A percentile compares a stretch with the other conserved stretches of the same genome.
Evolutionary conservation across 2,329 filamentous ascomycete genomes (phyloP).

Genomic region (Diaporthe sp.): DNA sequence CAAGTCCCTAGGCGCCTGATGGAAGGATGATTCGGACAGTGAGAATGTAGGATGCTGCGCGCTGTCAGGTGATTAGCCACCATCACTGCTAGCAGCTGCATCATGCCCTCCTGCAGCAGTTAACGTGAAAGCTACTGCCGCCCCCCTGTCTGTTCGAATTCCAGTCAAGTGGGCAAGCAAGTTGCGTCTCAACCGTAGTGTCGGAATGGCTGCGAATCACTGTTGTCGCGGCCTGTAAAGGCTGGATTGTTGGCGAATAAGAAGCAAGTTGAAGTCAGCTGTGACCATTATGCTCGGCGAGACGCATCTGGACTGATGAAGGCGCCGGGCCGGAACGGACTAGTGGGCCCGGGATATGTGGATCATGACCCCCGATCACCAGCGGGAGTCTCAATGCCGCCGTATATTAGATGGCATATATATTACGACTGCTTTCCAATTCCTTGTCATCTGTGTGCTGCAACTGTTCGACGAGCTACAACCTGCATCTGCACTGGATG

Average conservation of each 20-base stretch:
- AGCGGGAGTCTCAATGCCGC: not conserved
- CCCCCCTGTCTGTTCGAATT: not conserved
- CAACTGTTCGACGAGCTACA: not conserved
- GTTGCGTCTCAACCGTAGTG: not conserved
- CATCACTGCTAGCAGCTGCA: not conserved
- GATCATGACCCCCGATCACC: not conserved
- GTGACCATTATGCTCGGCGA: not conserved
- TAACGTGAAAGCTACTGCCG: not conserved
- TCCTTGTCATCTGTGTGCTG: not conserved
- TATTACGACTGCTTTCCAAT: not conserved
- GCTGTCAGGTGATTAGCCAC: conserved; percentile 33
- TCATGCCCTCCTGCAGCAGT: not conserved
- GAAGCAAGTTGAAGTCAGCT: not conserved
- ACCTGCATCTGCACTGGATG: not conserved
- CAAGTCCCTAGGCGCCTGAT: not conserved
- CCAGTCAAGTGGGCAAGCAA: not conserved
- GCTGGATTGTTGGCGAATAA: accelerated
- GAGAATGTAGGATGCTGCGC: not conserved
- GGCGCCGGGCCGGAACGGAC: conserved; percentile 7
- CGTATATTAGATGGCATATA: not conserved
- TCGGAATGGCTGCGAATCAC: not conserved
- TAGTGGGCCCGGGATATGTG: conserved; percentile 1
- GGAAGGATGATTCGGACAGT: not conserved
- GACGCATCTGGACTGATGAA: not conserved
- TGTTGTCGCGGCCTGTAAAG: not conserved